Evolutionary conservation across 345 rosid species (phyloP).

Genomic region (Syzygium oleosum): DNA sequence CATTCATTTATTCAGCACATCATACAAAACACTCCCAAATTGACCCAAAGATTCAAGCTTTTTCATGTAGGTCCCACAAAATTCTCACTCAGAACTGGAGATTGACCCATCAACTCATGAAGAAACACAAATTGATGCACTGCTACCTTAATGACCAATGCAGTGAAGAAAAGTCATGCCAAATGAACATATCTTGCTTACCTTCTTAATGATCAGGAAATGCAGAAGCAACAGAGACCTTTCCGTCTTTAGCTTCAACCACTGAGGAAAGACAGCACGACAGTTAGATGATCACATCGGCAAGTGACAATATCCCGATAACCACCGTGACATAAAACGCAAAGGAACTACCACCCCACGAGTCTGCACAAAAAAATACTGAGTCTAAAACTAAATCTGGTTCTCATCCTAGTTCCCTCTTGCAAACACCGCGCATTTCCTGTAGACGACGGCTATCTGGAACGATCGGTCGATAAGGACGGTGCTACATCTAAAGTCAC

Average conservation of each 20-base stretch:
- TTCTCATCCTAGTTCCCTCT: background rate
- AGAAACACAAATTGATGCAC: background rate
- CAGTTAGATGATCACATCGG: no score
- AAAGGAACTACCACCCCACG: background rate
- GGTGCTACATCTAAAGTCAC: background rate
- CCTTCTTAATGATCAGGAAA: constrained; percentile 86
- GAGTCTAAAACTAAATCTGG: background rate
- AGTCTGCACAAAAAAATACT: background rate
- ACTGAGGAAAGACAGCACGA: constrained; percentile 10
- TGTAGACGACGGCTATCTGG: background rate
- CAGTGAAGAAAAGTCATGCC: no score
- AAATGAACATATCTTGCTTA: constrained; percentile 2
- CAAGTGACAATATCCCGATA: background rate
- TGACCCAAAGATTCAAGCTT: background rate
- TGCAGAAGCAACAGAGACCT: constrained; percentile 74
- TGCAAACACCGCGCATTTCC: background rate
- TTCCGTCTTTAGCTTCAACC: constrained; percentile 66
- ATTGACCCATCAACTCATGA: background rate
- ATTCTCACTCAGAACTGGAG: background rate
- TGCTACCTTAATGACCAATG: background rate
- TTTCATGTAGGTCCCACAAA: background rate
- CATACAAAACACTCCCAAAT: background rate
- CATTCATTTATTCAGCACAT: background rate
- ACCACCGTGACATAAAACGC: background rate
- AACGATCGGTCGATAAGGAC: background rate